Base-by-base conservation (phyloP, 805 yeast genomes). In the Torulaspora franciscae region DNA sequence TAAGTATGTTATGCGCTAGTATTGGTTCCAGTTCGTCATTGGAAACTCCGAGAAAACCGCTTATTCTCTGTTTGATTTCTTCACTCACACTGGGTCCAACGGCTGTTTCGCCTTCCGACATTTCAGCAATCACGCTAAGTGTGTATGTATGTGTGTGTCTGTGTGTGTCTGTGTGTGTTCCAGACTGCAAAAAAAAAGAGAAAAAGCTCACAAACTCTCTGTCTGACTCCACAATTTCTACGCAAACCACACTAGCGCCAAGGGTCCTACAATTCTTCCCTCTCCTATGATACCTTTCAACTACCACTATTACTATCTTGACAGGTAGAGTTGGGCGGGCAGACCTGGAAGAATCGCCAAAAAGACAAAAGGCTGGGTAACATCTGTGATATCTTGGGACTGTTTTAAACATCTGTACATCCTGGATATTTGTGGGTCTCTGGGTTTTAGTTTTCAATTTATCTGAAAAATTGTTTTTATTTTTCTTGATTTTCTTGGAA, bases 11-110 rank as follows among this genome's bases (percentile, higher is more conserved):
- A 19, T 47, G 25, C 24, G 11, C 37, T 7, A 24, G 19, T 23
- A 32, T 13, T 15, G 37, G 15, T 6, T 32, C 46, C 6, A 73
- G 25, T 3, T 42, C n/a, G 1, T 55, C 51, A 0, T 40, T 23
- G 6, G 66, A 63, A 4, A 71, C 46, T 7, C 62, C 59, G 17
- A 66, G 62, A 43, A 69, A 73, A 0, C 71, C 58, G 5, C 72
- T 54, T 6, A 71, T 52, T 6, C 66, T 27, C 14, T 32, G 27
- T 6, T 32, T 11, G 11, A 11, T 9, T n/a, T 33, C 47, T 11
- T 28, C 25, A 10, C 35, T 33, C 7, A n/a, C 41, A 22, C 22
- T 27, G 19, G 15, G 19, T 14, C 13, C 40, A 25, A 35, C 27
- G n/a, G 10, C 11, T 30, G 43, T 11, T n/a, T 34, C 41, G 14